Evolutionary conservation across 164 flowering plant species (phyloP).

Genomic region (Tetrastigma voinierianum): DNA sequence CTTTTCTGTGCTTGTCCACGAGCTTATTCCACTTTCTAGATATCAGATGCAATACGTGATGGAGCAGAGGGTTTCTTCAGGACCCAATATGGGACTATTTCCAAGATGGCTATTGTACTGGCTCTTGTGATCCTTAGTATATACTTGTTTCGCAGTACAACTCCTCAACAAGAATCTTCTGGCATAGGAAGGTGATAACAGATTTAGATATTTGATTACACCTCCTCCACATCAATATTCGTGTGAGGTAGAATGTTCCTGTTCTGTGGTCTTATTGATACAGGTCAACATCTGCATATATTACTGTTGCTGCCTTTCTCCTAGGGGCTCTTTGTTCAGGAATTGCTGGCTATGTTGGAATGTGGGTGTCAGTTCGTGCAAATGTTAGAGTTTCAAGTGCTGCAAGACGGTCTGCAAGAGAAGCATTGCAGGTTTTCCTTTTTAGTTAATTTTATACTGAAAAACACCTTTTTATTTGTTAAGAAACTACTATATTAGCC

Average conservation of each 20-base stretch:
- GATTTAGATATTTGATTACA: neutral
- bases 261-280: slow-evolving; percentile 22
- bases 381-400: slow-evolving; percentile 99
- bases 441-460: neutral
- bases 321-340: slow-evolving; percentile 97
- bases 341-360: slow-evolving; percentile 96
- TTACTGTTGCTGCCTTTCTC: slow-evolving; percentile 93
- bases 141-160: slow-evolving; percentile 77
- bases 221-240: neutral
- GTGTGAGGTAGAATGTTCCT: neutral
- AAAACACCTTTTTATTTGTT: neutral
- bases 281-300: slow-evolving; percentile 84
- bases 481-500: too few relatives aligned
- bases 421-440: slow-evolving; percentile 84
- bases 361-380: slow-evolving; percentile 99
- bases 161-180: slow-evolving; percentile 89
- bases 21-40: slow-evolving; percentile 47
- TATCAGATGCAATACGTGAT: slow-evolving; percentile 98
- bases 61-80: slow-evolving; percentile 99
- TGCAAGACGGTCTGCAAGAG: slow-evolving; percentile 96
- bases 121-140: slow-evolving; percentile 74
- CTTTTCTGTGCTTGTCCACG: slow-evolving; percentile 8
- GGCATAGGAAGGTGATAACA: slow-evolving; percentile 79
- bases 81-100: slow-evolving; percentile 94
- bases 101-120: slow-evolving; percentile 88